Base-by-base conservation (phyloP, 179 eudicot species). In the Vitellaria paradoxa region DNA sequence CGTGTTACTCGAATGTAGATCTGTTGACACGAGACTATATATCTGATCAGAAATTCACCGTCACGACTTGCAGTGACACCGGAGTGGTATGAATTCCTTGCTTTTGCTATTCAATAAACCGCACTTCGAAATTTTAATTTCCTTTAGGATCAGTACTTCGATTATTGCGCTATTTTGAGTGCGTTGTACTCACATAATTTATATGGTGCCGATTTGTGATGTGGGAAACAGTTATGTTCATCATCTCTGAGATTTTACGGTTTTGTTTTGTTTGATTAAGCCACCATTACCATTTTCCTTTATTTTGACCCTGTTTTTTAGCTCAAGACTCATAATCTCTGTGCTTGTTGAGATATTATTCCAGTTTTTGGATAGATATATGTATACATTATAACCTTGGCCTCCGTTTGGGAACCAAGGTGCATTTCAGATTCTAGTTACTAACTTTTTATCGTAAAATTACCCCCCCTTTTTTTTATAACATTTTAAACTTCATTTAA, bases 41-140 rank as follows among this genome's bases (percentile, higher is more conserved):
- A 40, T 86, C 89, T 52, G 98, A 93, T 84, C 97, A 90, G 86
- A 93, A 92, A 77, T 86, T 93, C 65, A 80, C 95, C 10, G 78
- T 93, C 76, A 88, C 97, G 65, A 87, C 95, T 47, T 81, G 50
- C 87, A 93, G 92, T 78, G 91, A 83, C 9, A 78, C 89, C 75
- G 98, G 98, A 75, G 88, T 93, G 91, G 98, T 93, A 87, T 57
- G 80, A 37, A 71, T 7, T 73, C 70, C 42, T 63, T n/a, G 13
- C 24, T 30, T 63, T 15, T 5, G 45, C 10, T 11, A 47, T 75
- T 70, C 61, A 23, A 5, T 64, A 24, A 64, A 23, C 66, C 37
- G 40, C 42, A 64, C 17, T 20, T 15, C 14, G n/a, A 12, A 13
- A 23, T 20, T 1, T 70, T 49, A 12, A 13, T 7, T 23, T 21